Conservation (phyloP, 225 moss, liverwort and hornwort species). For the Polytrichum formosum region DNA sequence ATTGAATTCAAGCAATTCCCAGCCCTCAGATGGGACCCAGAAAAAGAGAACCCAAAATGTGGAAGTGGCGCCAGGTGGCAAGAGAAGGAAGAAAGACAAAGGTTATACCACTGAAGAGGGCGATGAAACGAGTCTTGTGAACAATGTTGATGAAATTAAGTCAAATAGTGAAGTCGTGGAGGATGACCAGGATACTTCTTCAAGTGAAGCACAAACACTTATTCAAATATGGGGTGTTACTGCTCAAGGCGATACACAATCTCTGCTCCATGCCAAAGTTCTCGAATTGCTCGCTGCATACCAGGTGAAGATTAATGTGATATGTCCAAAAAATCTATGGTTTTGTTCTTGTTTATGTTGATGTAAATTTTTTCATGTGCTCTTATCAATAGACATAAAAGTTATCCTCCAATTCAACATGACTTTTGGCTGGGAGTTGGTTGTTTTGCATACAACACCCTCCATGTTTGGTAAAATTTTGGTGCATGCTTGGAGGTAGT, state of each 20-base stretch:
- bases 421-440: no score
- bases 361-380: no score
- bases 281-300: conserved; percentile 84
- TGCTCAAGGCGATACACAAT: conserved; percentile 29
- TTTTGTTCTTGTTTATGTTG: no score
- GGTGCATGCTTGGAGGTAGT: no score
- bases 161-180: conserved; percentile 19
- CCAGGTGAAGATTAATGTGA: conserved; percentile 47
- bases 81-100: conserved; percentile 73
- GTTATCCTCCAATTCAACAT: no score
- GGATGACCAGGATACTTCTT: conserved; percentile 29
- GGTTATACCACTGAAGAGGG: conserved; percentile 30
- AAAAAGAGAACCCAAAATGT: conserved; percentile 39
- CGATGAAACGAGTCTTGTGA: conserved; percentile 3
- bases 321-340: no score
- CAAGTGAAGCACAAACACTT: conserved; percentile 36
- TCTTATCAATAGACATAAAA: no score
- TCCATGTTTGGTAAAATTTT: no score
- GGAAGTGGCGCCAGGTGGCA: conserved; percentile 21
- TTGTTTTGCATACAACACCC: no score
- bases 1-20: conserved; percentile 22
- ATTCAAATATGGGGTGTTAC: conserved; percentile 68
- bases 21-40: conserved; percentile 11
- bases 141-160: conserved; percentile 15
- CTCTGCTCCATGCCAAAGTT: conserved; percentile 70